phyloP scores from a whole-genome alignment of 495 filamentous ascomycete genomes.

The Patellaria atrata region DNA sequence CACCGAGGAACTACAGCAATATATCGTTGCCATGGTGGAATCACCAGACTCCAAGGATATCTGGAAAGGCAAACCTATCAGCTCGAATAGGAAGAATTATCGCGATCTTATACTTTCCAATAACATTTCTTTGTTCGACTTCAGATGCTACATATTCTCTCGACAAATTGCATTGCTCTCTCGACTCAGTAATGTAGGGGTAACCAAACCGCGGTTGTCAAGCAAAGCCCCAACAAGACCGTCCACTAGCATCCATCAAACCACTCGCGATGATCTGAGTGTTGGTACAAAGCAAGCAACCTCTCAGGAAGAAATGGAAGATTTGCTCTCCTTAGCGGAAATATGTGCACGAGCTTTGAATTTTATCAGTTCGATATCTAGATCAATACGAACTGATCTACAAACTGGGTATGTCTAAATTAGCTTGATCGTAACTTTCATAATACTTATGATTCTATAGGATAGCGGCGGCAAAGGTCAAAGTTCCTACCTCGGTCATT shows the following conservation, averaged over 20 bases:
- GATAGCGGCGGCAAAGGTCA: no score
- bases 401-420: conserved; percentile 25
- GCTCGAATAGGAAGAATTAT: conserved; percentile 64
- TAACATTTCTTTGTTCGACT: conserved; percentile 94
- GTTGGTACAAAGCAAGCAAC: conserved; percentile 7
- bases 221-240: conserved; percentile 13
- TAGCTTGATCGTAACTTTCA: no score
- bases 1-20: conserved; percentile 55
- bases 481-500: conserved; percentile 31
- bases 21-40: conserved; percentile 25
- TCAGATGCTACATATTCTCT: conserved; percentile 85
- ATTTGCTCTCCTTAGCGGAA: conserved; percentile 62
- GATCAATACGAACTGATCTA: conserved; percentile 66
- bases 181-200: conserved; percentile 54
- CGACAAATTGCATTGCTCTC: conserved; percentile 74
- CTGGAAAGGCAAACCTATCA: conserved; percentile 55
- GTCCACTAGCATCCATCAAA: conserved; percentile 5
- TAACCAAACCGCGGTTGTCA: conserved; percentile 15
- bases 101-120: conserved; percentile 88
- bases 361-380: conserved; percentile 65
- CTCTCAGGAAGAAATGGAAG: conserved; percentile 45
- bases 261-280: conserved; percentile 12
- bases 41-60: conserved; percentile 24
- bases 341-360: conserved; percentile 62
- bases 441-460: no score